These are phyloP conservation scores for Candida pini DNA, from an alignment of 805 yeast genomes.

Conservation along the genomic window DNA sequence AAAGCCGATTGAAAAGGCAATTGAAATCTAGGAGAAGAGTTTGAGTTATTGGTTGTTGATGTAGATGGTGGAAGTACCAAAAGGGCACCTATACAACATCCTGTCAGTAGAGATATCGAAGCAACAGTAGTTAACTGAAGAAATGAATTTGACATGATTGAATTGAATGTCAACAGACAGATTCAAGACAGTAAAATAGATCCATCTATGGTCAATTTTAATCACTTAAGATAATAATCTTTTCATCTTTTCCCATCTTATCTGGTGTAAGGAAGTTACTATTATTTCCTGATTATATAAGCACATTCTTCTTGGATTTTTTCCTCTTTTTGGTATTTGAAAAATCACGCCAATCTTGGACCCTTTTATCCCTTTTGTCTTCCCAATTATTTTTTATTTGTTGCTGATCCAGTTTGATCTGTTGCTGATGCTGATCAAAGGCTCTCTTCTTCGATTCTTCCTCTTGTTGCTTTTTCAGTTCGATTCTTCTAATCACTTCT, in stretches of 20 bases:
- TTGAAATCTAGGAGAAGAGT: conserved; percentile 9
- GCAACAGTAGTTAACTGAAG: conserved; percentile 17
- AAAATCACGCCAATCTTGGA: conserved; percentile 54
- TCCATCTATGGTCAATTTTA: too few relatives aligned
- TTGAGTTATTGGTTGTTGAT: conserved; percentile 1
- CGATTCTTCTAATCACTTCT: conserved; percentile 39
- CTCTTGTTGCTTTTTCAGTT: conserved; percentile 35
- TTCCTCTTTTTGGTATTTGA: conserved; percentile 42
- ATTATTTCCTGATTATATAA: too few relatives aligned
- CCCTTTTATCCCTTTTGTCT: conserved; percentile 50
- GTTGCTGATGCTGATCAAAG: conserved; percentile 27
- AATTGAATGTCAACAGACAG: too few relatives aligned
- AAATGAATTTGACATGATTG: conserved; percentile 6
- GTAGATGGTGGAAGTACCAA: conserved; percentile 9
- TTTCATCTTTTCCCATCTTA: too few relatives aligned
- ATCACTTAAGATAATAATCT: too few relatives aligned
- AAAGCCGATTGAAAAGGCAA: conserved; percentile 10
- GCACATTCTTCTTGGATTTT: conserved; percentile 35
- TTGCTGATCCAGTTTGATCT: conserved; percentile 26
- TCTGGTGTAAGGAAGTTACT: too few relatives aligned
- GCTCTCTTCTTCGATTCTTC: conserved; percentile 34
- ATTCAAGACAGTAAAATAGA: too few relatives aligned
- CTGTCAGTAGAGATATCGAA: conserved; percentile 23
- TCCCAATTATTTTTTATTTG: conserved; percentile 52
- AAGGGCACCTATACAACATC: conserved; percentile 26